A percentile compares a stretch with the other conserved stretches of the same genome.
phyloP scores from a whole-genome alignment of 768 basidiomycete genomes.

The Boletus huronensis region DNA sequence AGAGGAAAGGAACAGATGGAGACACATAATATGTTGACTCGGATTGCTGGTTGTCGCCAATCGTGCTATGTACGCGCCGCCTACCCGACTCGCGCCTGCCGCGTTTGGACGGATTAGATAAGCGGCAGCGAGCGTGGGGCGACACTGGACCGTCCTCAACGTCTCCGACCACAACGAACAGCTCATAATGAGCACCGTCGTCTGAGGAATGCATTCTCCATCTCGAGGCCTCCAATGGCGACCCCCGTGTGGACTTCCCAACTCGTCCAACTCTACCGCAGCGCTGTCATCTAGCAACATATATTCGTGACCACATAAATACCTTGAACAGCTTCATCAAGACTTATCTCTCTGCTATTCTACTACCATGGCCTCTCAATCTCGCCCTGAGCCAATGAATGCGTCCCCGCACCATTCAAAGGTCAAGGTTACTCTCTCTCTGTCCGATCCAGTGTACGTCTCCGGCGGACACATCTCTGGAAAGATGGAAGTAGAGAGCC shows the following conservation, averaged over 20 bases:
- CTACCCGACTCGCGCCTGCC: too few species aligned
- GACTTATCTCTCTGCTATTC: not conserved
- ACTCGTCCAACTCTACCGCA: not conserved
- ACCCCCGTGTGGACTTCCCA: conserved; percentile 5
- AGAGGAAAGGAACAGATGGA: too few species aligned
- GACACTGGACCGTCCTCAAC: too few species aligned
- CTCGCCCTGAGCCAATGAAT: conserved; percentile 68
- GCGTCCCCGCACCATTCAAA: conserved; percentile 76
- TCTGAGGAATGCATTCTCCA: conserved; percentile 11
- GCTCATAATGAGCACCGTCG: conserved; percentile 19
- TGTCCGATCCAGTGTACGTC: conserved; percentile 58
- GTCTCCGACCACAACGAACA: not conserved
- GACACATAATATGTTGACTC: too few species aligned
- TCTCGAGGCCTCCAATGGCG: conserved; percentile 12
- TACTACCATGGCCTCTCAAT: conserved; percentile 30
- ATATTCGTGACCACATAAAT: conserved; percentile 15
- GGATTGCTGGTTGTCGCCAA: too few species aligned
- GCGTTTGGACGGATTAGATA: too few species aligned
- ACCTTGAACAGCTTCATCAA: conserved; percentile 2
- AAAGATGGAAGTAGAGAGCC: conserved; percentile 78
- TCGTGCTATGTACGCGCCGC: too few species aligned
- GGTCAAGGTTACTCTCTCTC: conserved; percentile 61
- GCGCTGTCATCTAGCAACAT: not conserved
- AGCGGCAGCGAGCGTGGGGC: too few species aligned
- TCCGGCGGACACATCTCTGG: conserved; percentile 67